Evolutionary conservation across 164 flowering plant genomes (phyloP), one percentile per base, ranked within the genome.

Genomic region (Saururus chinensis): DNA sequence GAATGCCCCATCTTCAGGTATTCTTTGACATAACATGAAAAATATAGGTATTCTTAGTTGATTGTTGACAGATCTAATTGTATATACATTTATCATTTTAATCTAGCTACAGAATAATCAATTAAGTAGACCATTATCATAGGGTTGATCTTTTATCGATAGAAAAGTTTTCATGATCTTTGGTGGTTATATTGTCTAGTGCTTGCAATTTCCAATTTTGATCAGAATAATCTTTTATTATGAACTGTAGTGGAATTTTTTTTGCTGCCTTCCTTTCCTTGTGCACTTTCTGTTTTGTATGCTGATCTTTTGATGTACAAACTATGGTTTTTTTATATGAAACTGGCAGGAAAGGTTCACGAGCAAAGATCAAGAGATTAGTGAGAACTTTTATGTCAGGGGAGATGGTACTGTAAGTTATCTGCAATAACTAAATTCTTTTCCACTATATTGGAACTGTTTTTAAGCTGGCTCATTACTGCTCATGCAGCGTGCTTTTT

Each of bases 331-430:
- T 65, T 54, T 55, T 48, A 16, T 13, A 23, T n/a, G 53, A 40
- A 41, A 42, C 57, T 62, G 57, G 45, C 80, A 93, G 99, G 96
- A 90, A 77, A 78, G 97, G 62, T 68, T 93, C 40, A 70, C 70
- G 55, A 65, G 79, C 79, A 93, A 93, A 79, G 93, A 93, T 74
- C 99, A 90, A 64, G 80, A 79, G 74, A 90, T 93, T 62, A 85
- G 96, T 65, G 93, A 90, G 64, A 90, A 93, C 71, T 93, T 93
- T 64, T 93, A 81, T 77, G 99, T 87, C 70, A 79, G 99, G 70
- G 99, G 99, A 66, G 99, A 93, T 78, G 99, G 99, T 61, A 93
- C 99, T 72, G 99, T 93, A 75, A 83, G 99, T 52, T 53, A 45
- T 60, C 61, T 30, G 25, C 56, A 53, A 53, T 12, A 20, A 19